A percentile compares a stretch with the other conserved stretches of the same genome.
Conservation (phyloP, 2,329 filamentous ascomycete genomes). For the Plenodomus lindquistii region DNA sequence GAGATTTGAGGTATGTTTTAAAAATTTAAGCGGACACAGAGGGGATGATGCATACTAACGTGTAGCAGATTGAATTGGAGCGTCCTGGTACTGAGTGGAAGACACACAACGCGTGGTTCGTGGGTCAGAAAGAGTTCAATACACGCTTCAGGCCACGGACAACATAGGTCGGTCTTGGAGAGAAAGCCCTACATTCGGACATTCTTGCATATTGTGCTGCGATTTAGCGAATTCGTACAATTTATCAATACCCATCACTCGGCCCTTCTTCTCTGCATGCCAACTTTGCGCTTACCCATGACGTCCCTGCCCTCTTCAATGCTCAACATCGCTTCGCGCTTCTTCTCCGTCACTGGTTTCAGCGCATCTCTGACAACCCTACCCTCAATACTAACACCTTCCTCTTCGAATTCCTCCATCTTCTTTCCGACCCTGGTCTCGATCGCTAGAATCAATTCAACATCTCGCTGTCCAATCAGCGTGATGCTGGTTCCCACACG, state of each 20-base stretch:
- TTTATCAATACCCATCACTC: slow-evolving; percentile 2
- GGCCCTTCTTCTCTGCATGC: slow-evolving; percentile 37
- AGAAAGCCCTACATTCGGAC: neutral
- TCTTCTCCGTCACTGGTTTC: slow-evolving; percentile 93
- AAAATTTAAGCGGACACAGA: neutral
- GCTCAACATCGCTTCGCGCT: slow-evolving; percentile 85
- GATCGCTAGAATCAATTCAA: slow-evolving; percentile 86
- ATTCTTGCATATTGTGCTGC: neutral
- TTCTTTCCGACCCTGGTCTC: slow-evolving; percentile 78
- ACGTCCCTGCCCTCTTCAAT: slow-evolving; percentile 93
- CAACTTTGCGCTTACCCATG: slow-evolving; percentile 71
- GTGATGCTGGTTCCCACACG: slow-evolving; percentile 81
- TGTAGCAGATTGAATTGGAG: slow-evolving; percentile 46
- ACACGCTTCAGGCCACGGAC: slow-evolving; percentile 46
- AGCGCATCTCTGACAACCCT: slow-evolving; percentile 82
- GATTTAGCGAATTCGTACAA: slow-evolving; percentile 4
- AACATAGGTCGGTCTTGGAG: neutral
- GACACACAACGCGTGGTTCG: slow-evolving; percentile 60
- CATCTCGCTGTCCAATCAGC: slow-evolving; percentile 90
- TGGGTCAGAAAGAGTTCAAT: slow-evolving; percentile 51
- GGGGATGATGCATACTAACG: slow-evolving; percentile 6
- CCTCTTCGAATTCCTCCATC: slow-evolving; percentile 84
- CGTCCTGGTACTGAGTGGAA: slow-evolving; percentile 48
- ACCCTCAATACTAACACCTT: slow-evolving; percentile 91
- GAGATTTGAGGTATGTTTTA: slow-evolving; percentile 60